A percentile compares a stretch with the other conserved stretches of the same genome.
Conservation (phyloP, 202 grass and related monocot species). For the Elaeis oleifera region DNA sequence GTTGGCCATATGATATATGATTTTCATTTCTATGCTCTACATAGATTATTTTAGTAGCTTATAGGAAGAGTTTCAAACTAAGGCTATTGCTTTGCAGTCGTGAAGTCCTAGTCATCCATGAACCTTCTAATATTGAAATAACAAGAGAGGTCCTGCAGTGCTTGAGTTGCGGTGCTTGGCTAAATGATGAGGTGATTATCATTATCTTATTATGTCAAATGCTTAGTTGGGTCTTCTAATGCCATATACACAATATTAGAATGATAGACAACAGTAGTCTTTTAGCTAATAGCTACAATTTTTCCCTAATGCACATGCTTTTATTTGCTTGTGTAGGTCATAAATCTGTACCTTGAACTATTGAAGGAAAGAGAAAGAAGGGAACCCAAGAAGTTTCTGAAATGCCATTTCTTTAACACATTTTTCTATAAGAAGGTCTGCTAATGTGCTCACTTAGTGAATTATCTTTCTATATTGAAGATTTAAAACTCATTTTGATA, state of each 20-base stretch:
- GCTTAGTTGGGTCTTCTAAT: too few species aligned
- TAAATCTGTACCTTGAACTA: conserved; percentile 94
- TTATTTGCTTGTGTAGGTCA: conserved; percentile 62
- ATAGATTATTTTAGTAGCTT: too few species aligned
- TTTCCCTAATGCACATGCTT: not conserved
- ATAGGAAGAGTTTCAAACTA: too few species aligned
- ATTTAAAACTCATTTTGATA: too few species aligned
- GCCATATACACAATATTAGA: too few species aligned
- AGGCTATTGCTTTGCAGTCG: conserved; percentile 24
- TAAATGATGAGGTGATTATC: conserved; percentile 85
- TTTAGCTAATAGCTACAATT: too few species aligned
- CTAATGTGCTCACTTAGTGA: conserved; percentile 3
- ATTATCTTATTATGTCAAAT: not conserved
- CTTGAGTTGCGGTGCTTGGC: conserved; percentile 60
- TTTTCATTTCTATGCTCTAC: not conserved
- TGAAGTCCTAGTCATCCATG: conserved; percentile 55
- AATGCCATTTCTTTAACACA: conserved; percentile 96
- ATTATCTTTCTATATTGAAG: too few species aligned
- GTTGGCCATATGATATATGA: conserved; percentile 5
- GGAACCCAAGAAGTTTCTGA: conserved; percentile 67
- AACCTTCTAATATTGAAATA: conserved; percentile 85
- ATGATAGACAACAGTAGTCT: too few species aligned
- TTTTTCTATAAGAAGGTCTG: conserved; percentile 96
- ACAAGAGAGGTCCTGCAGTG: conserved; percentile 79
- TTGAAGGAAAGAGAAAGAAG: conserved; percentile 85